A percentile compares a stretch with the other conserved stretches of the same genome.
Evolutionary conservation across 305 asterid genomes (phyloP).

Genomic region (Rubia occidens): DNA sequence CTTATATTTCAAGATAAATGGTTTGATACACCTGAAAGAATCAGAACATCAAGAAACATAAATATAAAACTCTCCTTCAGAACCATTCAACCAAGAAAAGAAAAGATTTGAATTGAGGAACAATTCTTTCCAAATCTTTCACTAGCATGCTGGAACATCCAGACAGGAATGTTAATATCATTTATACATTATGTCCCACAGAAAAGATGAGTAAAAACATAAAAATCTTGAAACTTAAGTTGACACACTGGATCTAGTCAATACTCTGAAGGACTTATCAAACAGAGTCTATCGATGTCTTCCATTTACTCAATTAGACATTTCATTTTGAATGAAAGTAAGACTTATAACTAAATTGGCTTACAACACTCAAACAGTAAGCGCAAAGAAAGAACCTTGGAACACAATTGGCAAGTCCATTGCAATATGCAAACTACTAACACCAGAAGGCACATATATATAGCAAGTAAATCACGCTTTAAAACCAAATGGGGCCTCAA

Average conservation of each 20-base stretch:
- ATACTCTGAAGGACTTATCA: background rate
- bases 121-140: background rate
- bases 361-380: background rate
- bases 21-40: constrained; percentile 8
- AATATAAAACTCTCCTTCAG: background rate
- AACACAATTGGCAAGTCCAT: background rate
- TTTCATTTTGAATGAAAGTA: background rate
- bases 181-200: background rate
- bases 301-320: too few species aligned
- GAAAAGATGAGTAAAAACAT: background rate
- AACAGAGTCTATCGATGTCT: background rate
- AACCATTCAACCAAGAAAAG: background rate
- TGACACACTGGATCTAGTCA: background rate
- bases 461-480: background rate
- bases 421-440: background rate
- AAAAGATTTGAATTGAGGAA: background rate
- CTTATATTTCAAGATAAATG: background rate
- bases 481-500: background rate
- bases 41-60: background rate
- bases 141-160: background rate
- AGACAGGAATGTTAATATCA: background rate
- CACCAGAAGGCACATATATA: background rate
- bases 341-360: background rate
- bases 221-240: background rate
- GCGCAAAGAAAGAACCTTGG: background rate